Conservation (phyloP, 1,284 basidiomycete genomes). For the Rhodotorula sp. region DNA sequence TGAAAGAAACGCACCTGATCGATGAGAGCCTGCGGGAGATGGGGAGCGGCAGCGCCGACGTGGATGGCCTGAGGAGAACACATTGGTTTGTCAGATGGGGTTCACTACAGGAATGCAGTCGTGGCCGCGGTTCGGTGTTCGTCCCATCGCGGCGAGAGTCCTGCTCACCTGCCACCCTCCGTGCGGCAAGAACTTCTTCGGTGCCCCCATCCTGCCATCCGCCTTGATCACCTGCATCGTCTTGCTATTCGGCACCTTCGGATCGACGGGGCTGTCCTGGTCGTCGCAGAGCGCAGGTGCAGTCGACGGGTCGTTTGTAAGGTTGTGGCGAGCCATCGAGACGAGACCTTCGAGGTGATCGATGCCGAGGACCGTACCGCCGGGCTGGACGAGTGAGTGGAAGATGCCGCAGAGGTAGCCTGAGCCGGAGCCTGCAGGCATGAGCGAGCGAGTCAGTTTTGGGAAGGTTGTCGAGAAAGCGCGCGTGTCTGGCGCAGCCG, state of each 20-base stretch:
- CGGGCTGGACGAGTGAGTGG: conserved; percentile 62
- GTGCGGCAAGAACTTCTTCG: background rate
- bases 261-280: background rate
- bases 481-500: background rate
- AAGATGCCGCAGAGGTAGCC: conserved; percentile 76
- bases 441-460: background rate
- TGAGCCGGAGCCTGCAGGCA: conserved; percentile 55
- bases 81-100: too few relatives aligned
- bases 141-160: too few relatives aligned
- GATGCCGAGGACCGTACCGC: conserved; percentile 77
- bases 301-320: conserved; percentile 43
- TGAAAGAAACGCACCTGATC: conserved; percentile 49
- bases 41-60: conserved; percentile 86
- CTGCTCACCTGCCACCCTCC: conserved; percentile 66
- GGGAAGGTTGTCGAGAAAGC: background rate
- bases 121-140: too few relatives aligned
- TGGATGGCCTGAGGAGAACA: conserved; percentile 63
- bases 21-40: conserved; percentile 68
- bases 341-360: conserved; percentile 83
- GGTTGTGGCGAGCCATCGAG: conserved; percentile 49
- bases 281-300: background rate
- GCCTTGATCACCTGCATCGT: conserved; percentile 55
- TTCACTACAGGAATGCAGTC: too few relatives aligned
- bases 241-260: background rate
- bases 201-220: conserved; percentile 73